Evolutionary conservation across 495 filamentous ascomycete genomes (phyloP).

Genomic region (Penicillium crystallinum): DNA sequence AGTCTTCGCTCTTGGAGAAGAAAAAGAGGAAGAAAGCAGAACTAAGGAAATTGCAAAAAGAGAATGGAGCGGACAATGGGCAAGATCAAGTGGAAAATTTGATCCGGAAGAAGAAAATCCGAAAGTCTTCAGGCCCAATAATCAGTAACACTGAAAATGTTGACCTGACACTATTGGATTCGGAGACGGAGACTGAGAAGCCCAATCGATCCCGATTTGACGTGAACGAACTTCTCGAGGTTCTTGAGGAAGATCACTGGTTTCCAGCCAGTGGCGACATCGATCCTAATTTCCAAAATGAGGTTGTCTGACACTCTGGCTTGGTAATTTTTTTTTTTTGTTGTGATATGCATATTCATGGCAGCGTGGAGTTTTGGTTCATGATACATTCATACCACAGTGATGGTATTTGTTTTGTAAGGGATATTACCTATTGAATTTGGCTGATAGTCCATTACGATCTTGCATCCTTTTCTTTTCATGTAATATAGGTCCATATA

Average conservation of each 20-base stretch:
- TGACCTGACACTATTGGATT: conserved; percentile 30
- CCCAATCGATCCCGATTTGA: background rate
- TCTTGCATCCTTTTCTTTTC: too few relatives aligned
- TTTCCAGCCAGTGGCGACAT: conserved; percentile 34
- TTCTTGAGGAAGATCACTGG: conserved; percentile 41
- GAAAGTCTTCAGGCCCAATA: background rate
- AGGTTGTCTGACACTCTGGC: background rate
- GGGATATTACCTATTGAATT: background rate
- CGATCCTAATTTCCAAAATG: conserved; percentile 28
- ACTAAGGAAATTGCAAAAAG: background rate
- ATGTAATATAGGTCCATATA: too few relatives aligned
- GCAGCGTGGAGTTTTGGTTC: background rate
- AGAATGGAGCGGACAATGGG: background rate
- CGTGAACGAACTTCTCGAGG: conserved; percentile 23
- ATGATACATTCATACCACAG: background rate
- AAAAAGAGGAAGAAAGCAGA: background rate
- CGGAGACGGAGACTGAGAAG: background rate
- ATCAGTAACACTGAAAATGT: conserved; percentile 17
- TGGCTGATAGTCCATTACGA: background rate
- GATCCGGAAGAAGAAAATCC: background rate
- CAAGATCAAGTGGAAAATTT: conserved; percentile 1
- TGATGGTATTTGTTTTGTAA: background rate
- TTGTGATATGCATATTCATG: background rate
- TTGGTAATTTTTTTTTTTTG: background rate
- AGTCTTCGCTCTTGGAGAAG: background rate